Base-by-base conservation (phyloP, 495 filamentous ascomycete genomes). In the Penicillium riverlandense region DNA sequence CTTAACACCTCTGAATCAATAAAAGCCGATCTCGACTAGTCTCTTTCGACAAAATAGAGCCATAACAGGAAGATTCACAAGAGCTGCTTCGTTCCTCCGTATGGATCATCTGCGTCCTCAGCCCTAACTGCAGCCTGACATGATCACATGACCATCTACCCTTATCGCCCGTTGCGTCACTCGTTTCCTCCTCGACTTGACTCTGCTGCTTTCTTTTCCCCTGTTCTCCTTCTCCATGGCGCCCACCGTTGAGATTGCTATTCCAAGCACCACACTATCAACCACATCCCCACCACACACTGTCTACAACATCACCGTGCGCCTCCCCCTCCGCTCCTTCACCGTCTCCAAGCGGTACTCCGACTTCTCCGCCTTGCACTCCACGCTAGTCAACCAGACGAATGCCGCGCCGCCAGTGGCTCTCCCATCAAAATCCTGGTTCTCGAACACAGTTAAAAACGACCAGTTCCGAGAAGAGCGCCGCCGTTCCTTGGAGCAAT, bases 301-400 rank as follows among this genome's bases (percentile, higher is more conserved):
- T 1, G 68, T 87, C 66, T 98, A 97, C 76, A 88, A 92, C 72
- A 89, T 97, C 62, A 83, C 81, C 30, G 74, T 96, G 52, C 84
- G 86, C 46, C 82, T 91, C 4, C 90, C 92, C 8, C 80, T 98
- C 41, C 85, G 88, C 47, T 88, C 87, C 41, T 88, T 88, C 60
- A 85, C 83, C 57, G 74, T 96, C 48, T 80, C 84, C 49, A 96
- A 96, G 67, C 89, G 92, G 54, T 98, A 96, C 77, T 90, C 84
- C 43, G 94, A 97, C 62, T 97, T 98, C 67, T 68, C 73, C 37
- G 61, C 77, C 47, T 83, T 98, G 44, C 82, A 98, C 71, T 53
- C 61, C n/a, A 53, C 76, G 16, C 79, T 98, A 8, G 71, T 70
- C 53, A 65, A 75, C 45, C 72, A 82, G 53, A 79, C 83, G 38